phyloP scores from a whole-genome alignment of 257 asterid genomes.

The Primulina huaijiensis region DNA sequence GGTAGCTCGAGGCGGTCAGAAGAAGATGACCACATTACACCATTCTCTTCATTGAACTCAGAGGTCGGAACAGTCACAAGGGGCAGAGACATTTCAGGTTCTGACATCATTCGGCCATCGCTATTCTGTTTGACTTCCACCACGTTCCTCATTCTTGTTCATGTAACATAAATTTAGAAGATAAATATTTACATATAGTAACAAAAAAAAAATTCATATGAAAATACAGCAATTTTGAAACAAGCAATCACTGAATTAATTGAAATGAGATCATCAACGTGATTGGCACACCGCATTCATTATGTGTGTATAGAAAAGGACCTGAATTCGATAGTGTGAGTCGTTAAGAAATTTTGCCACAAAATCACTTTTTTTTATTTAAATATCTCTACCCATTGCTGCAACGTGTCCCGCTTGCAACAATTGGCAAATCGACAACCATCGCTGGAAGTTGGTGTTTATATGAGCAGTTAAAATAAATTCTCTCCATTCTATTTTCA shows the following conservation, averaged over 20 bases:
- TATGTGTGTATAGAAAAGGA: not conserved
- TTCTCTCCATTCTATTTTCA: not conserved
- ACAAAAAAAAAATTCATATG: not conserved
- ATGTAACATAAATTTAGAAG: conserved; percentile 10
- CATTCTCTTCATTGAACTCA: conserved; percentile 66
- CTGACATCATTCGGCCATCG: conserved; percentile 49
- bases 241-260: not conserved
- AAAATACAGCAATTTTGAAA: not conserved
- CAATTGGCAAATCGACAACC: not conserved
- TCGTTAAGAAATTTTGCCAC: not conserved
- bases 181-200: not conserved
- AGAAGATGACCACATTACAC: conserved; percentile 71
- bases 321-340: not conserved
- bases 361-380: not conserved
- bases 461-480: not conserved
- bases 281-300: not conserved
- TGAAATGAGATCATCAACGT: not conserved
- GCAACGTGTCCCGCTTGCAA: not conserved
- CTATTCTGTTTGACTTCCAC: conserved; percentile 55
- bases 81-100: conserved; percentile 67
- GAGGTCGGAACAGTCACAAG: conserved; percentile 64
- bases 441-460: not conserved
- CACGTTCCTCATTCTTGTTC: conserved; percentile 51
- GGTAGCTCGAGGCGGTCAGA: conserved; percentile 82
- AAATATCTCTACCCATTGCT: not conserved